Conservation (phyloP, 805 yeast genomes). For the Ogataea nakhonphanomensis region DNA sequence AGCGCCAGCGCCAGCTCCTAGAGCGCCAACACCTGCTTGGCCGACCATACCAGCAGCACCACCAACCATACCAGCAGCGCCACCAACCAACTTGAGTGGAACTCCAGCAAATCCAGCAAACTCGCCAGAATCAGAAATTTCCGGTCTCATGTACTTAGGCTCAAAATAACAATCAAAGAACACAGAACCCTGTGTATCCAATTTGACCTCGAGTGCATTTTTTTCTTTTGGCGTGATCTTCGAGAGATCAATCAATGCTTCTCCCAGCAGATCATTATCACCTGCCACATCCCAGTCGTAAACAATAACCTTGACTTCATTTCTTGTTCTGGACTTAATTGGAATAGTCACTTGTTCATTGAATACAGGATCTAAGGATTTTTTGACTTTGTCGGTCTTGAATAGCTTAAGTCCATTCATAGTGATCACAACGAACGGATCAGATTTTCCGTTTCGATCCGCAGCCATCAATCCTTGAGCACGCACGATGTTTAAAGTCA, state of each 20-base stretch:
- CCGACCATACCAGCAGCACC: constrained; percentile 42
- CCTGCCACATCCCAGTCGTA: constrained; percentile 82
- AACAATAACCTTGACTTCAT: constrained; percentile 45
- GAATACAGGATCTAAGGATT: constrained; percentile 72
- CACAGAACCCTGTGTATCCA: constrained; percentile 67
- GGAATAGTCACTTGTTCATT: constrained; percentile 62
- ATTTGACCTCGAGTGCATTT: constrained; percentile 42
- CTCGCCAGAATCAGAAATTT: constrained; percentile 43
- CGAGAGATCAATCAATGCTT: constrained; percentile 46
- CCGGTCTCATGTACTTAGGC: constrained; percentile 70
- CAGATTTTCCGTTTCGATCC: constrained; percentile 74
- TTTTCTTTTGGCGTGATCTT: constrained; percentile 42
- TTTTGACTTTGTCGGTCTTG: constrained; percentile 62
- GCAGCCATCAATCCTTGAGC: constrained; percentile 55
- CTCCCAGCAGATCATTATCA: constrained; percentile 58
- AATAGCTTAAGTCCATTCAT: constrained; percentile 52
- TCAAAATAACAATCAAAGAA: constrained; percentile 50
- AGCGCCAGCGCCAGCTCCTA: constrained; percentile 32
- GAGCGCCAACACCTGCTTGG: constrained; percentile 38
- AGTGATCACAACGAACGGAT: constrained; percentile 57
- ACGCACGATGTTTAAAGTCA: constrained; percentile 53
- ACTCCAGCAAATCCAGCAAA: constrained; percentile 41
- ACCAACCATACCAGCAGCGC: constrained; percentile 42
- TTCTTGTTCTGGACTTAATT: constrained; percentile 59
- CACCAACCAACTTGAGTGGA: constrained; percentile 29